Percentiles rank a stretch among this genome's conserved stretches.
These are phyloP conservation scores for Didymella exigua DNA, from an alignment of 2,329 filamentous ascomycete species.

Conservation along the genomic window DNA sequence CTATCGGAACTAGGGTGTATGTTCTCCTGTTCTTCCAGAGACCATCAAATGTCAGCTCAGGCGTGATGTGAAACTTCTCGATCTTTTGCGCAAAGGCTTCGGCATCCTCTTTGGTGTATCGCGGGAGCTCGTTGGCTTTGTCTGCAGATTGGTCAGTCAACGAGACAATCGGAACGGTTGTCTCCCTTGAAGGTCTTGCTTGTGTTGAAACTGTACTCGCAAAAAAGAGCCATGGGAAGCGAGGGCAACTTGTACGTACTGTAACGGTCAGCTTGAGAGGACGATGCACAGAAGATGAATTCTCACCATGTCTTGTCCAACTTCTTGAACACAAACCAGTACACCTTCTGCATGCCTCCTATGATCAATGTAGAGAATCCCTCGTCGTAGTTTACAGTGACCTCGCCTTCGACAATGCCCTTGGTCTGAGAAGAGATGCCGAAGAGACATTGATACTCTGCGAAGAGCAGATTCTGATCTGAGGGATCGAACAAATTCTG, in stretches of 20 bases:
- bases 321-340: slow-evolving; percentile 37
- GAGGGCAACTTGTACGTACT: slow-evolving; percentile 8
- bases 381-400: slow-evolving; percentile 8
- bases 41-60: slow-evolving; percentile 40
- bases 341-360: slow-evolving; percentile 27
- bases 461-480: slow-evolving; percentile 10
- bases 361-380: slow-evolving; percentile 16
- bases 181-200: not conserved
- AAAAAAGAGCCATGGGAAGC: not conserved
- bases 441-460: slow-evolving; percentile 23
- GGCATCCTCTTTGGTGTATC: slow-evolving; percentile 43
- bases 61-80: slow-evolving; percentile 30
- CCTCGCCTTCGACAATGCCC: slow-evolving; percentile 9
- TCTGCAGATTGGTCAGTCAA: slow-evolving; percentile 19
- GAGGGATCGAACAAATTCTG: slow-evolving; percentile 4
- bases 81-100: slow-evolving; percentile 33
- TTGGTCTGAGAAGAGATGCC: slow-evolving; percentile 15
- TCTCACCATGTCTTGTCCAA: slow-evolving; percentile 24
- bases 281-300: not conserved
- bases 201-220: not conserved
- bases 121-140: slow-evolving; percentile 31
- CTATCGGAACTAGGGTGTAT: slow-evolving; percentile 33
- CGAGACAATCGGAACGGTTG: not conserved
- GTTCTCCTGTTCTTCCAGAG: slow-evolving; percentile 37
- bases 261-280: not conserved